A percentile compares a stretch with the other conserved stretches of the same genome.
These are phyloP conservation scores for Exophiala calicioides DNA, from an alignment of 2,329 filamentous ascomycete species.

Conservation along the genomic window DNA sequence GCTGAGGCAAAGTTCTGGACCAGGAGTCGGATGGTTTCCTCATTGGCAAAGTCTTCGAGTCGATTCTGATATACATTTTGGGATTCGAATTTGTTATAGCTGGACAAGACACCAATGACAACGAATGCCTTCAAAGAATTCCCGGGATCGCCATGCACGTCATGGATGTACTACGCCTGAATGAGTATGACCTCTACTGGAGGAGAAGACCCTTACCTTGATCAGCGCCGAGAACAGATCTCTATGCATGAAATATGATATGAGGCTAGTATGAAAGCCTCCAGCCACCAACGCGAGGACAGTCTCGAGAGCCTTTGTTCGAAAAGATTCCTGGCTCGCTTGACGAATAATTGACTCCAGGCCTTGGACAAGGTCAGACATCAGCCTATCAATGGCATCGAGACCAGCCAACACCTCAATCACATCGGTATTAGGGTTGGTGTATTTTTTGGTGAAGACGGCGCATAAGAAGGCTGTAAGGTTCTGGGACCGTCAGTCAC, in stretches of 20 bases:
- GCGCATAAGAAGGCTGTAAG: conserved; percentile 83
- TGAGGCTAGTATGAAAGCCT: conserved; percentile 91
- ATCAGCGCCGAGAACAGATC: conserved; percentile 93
- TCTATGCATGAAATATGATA: conserved; percentile 92
- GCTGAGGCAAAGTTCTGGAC: conserved; percentile 73
- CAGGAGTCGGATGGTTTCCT: conserved; percentile 79
- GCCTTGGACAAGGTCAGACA: conserved; percentile 82
- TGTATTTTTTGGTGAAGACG: conserved; percentile 84
- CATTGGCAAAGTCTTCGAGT: conserved; percentile 93
- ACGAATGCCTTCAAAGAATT: conserved; percentile 73
- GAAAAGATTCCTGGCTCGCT: conserved; percentile 69
- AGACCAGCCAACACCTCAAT: conserved; percentile 87
- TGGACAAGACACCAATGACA: conserved; percentile 82
- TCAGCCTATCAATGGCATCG: conserved; percentile 80
- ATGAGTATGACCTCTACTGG: conserved; percentile 17
- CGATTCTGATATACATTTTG: conserved; percentile 94
- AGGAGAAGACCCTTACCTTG: conserved; percentile 63
- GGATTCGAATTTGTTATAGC: conserved; percentile 99
- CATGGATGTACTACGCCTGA: conserved; percentile 44
- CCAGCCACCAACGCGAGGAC: conserved; percentile 83
- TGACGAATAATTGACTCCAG: conserved; percentile 81
- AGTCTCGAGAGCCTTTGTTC: conserved; percentile 77
- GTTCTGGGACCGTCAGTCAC: conserved; percentile 64
- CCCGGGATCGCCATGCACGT: conserved; percentile 52
- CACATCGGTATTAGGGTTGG: conserved; percentile 91